Base-by-base conservation (phyloP, 2,329 filamentous ascomycete genomes). In the Ceratocystiopsis minuta region DNA sequence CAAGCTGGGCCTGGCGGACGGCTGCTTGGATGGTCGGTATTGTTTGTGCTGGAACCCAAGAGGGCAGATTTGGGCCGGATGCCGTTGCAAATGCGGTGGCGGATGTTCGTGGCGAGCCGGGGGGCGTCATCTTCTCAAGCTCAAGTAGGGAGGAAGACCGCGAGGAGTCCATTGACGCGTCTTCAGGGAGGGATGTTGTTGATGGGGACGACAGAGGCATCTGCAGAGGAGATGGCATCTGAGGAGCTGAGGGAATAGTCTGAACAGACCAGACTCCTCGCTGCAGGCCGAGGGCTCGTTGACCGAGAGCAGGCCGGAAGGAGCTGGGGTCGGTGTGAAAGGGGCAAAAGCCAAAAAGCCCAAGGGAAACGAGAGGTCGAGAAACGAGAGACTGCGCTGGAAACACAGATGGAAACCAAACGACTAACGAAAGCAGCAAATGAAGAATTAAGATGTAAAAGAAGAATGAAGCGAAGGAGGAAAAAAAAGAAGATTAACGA, bases 131-230 rank as follows among this genome's bases (percentile, higher is more conserved):
- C 44, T 44, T 44, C 34, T 46, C 44, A 33, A 45, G 41, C 36
- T 46, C 44, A 33, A 45, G 41, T n/a, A 46, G 32, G 17, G 46
- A 46, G 2, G 46, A 46, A 15, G 48, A 49, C 15, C 43, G 43
- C n/a, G 44, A 42, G 16, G 47, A 46, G 16, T 43, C 42, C 14
- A 41, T 20, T 9, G 47, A 48, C 47, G 48, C 47, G 42, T 37
- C 34, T 28, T 28, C 24, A 10, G 24, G 24, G 6, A 28, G 24
- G 2, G 24, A 28, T 6, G 24, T 28, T 6, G 24, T 6, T 9
- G 24, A 28, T 28, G 24, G 11, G 24, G 24, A 28, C 7, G 24
- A 28, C 24, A 28, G 11, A 28, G 24, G 24, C 24, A 28, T 28
- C 24, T 28, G 24, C n/a, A 28, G 24, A 28, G n/a, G n/a, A n/a